Evolutionary conservation across 345 rosid genomes (phyloP).

Genomic region (Euclidium syriacum): DNA sequence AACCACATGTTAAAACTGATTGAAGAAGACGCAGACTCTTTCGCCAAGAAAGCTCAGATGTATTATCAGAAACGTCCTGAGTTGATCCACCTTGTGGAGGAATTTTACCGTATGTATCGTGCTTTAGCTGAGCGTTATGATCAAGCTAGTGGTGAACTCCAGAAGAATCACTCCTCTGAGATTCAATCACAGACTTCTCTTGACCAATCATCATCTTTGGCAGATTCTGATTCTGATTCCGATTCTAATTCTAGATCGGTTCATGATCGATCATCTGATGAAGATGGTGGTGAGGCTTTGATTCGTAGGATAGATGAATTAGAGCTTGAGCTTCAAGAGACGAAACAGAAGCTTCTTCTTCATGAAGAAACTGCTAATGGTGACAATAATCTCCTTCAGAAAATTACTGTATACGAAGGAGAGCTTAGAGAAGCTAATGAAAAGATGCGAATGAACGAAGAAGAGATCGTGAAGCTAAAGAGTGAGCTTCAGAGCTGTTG

Average conservation of each 20-base stretch:
- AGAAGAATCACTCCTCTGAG: conserved; percentile 42
- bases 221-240: conserved; percentile 65
- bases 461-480: conserved; percentile 49
- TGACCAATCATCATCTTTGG: conserved; percentile 40
- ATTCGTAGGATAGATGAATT: conserved; percentile 43
- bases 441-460: conserved; percentile 41
- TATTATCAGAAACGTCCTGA: conserved; percentile 84
- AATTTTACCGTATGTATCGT: conserved; percentile 76
- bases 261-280: conserved; percentile 49
- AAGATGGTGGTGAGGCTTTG: conserved; percentile 42
- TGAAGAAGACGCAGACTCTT: conserved; percentile 87
- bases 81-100: conserved; percentile 63
- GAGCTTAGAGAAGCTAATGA: conserved; percentile 51
- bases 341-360: conserved; percentile 46
- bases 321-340: conserved; percentile 51
- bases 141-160: conserved; percentile 65
- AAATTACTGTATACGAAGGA: conserved; percentile 39
- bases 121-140: conserved; percentile 88
- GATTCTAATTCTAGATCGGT: conserved; percentile 25
- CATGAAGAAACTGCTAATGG: conserved; percentile 34
- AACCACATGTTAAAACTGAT: conserved; percentile 74
- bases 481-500: conserved; percentile 46
- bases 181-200: conserved; percentile 45
- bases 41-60: conserved; percentile 89
- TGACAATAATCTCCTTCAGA: conserved; percentile 34